These are phyloP conservation scores for Clarkia xantiana DNA, from an alignment of 345 rosid genomes.

Conservation along the genomic window DNA sequence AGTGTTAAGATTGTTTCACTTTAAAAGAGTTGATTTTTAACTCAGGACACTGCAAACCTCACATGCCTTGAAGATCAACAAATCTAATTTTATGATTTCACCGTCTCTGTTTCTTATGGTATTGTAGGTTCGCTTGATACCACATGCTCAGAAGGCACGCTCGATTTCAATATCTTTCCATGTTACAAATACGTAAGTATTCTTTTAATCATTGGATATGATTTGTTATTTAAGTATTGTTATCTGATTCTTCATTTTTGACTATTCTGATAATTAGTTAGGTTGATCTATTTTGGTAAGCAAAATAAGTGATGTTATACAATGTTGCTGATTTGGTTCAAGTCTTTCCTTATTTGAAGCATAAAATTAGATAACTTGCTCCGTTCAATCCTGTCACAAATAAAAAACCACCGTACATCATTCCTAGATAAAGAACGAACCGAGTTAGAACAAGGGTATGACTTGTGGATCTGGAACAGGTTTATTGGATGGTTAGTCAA, in stretches of 20 bases:
- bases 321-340: neutral
- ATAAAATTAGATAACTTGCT: no score
- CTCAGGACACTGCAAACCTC: no score
- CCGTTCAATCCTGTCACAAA: no score
- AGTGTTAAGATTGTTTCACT: no score
- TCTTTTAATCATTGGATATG: neutral
- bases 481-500: no score
- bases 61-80: no score
- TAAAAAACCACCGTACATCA: no score
- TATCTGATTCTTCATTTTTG: neutral
- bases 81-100: neutral
- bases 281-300: neutral
- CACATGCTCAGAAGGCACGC: slow-evolving; percentile 29
- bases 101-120: neutral
- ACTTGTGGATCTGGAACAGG: no score
- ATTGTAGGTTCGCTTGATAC: slow-evolving; percentile 37
- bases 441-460: no score
- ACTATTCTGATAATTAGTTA: no score
- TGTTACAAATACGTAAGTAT: slow-evolving; percentile 55
- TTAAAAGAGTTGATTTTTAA: no score
- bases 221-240: neutral
- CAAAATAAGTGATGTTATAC: neutral
- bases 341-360: neutral
- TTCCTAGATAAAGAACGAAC: no score
- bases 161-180: slow-evolving; percentile 48